Evolutionary conservation across 306 rosid genomes (phyloP), one percentile per base, ranked within the genome.

Genomic region (Quercus variabilis): DNA sequence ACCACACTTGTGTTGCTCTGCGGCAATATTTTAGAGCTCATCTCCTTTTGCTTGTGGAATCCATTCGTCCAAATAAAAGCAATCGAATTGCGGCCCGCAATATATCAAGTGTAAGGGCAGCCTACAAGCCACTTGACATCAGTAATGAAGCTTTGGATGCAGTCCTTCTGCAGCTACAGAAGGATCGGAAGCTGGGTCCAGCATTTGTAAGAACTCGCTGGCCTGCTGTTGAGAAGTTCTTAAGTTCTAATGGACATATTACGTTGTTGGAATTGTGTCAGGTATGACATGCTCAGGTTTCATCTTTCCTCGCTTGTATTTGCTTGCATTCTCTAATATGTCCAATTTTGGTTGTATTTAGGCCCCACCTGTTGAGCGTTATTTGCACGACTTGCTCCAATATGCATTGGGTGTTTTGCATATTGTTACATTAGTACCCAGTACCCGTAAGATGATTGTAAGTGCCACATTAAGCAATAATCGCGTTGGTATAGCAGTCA

Each of bases 321-420:
- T 31, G 5, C 49, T 25, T 79, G 56, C 77, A 75, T 43, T 76
- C 41, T 57, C 38, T 63, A 62, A 76, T 28, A 43, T 55, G 63
- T 23, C 31, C 54, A 18, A 52, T 52, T 57, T 82, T 85, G 80
- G 74, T 31, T 74, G 73, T 76, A 65, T 86, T 79, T 87, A 96
- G 99, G 99, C 99, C 79, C 99, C 97, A 41, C 96, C 99, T 23
- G 96, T 85, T 7, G 99, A 96, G 71, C 94, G 99, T 10, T 96
- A 93, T 86, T 81, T 96, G 88, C 99, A 88, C 51, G 99, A 96
- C 88, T 84, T 96, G 84, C 98, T 96, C 86, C 99, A 96, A 81
- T 96, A 88, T 87, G 99, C 98, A 9, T 82, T 96, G 86, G 98
- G 99, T 78, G 94, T 96, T 76, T 86, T 96, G 69, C 99, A 96